phyloP scores from a whole-genome alignment of 176 grass and related monocot species.

The Aegilops tauschii region DNA sequence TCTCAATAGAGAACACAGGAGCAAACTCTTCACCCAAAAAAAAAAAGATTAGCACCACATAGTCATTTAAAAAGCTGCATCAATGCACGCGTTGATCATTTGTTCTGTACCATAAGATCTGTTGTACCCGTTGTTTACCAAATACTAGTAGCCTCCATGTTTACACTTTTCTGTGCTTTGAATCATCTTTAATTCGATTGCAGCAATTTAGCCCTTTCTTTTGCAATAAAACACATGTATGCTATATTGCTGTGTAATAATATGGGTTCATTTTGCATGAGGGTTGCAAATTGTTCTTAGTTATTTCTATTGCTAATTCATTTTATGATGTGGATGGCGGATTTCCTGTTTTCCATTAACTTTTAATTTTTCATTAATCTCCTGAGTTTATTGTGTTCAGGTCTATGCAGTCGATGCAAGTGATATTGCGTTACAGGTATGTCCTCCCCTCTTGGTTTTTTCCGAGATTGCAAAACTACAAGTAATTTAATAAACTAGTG shows the following conservation, averaged over 20 bases:
- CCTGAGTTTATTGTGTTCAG: constrained; percentile 47
- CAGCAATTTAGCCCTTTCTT: not conserved
- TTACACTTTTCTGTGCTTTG: not conserved
- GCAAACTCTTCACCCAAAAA: not conserved
- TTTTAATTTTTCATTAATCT: constrained; percentile 32
- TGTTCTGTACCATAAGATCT: constrained; percentile 5
- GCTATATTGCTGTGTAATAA: not conserved
- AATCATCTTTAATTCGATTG: constrained; percentile 14
- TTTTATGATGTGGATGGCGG: not conserved
- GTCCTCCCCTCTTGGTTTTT: not conserved
- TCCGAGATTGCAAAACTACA: constrained; percentile 10
- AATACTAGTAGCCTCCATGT: not conserved
- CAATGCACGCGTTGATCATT: not conserved
- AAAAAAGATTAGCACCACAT: not conserved
- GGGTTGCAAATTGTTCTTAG: constrained; percentile 2
- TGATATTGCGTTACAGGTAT: constrained; percentile 89
- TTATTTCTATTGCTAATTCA: not conserved
- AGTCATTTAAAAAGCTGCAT: not conserved
- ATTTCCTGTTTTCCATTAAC: not conserved
- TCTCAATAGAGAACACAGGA: not conserved
- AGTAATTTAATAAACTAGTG: constrained; percentile 22
- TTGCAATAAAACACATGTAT: not conserved
- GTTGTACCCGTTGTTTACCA: not conserved
- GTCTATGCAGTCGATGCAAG: constrained; percentile 98
- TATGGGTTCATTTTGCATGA: constrained; percentile 1